These are phyloP conservation scores for Oryza punctata DNA, from an alignment of 176 grass and related monocot species.

Conservation along the genomic window DNA sequence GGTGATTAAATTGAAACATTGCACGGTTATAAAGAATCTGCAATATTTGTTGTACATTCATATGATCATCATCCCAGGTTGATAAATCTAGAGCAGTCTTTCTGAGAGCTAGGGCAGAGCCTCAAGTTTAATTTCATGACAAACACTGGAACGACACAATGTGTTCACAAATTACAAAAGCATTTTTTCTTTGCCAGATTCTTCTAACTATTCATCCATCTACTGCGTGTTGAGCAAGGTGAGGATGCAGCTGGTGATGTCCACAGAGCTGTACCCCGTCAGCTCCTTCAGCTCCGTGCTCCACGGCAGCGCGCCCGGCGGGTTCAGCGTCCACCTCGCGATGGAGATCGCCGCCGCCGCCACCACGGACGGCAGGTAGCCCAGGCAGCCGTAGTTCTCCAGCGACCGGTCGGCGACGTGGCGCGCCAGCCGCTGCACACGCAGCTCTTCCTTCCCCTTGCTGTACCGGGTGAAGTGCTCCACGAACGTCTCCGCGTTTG, in stretches of 20 bases:
- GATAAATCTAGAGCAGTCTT: neutral
- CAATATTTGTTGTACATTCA: neutral
- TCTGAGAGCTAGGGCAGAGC: neutral
- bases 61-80: too few relatives aligned
- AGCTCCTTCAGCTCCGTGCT: neutral
- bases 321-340: neutral
- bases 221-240: neutral
- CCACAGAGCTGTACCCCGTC: neutral
- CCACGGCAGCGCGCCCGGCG: neutral
- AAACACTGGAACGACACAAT: neutral
- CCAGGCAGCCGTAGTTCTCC: neutral
- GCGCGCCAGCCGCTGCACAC: neutral
- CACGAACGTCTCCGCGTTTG: constrained; percentile 17
- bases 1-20: neutral
- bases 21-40: neutral
- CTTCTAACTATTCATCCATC: neutral
- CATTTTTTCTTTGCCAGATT: neutral
- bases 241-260: neutral
- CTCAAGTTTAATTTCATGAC: too few relatives aligned
- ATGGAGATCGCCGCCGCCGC: constrained; percentile 4
- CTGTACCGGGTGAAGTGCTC: constrained; percentile 13
- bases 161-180: neutral
- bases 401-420: neutral
- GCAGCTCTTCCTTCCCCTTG: neutral
- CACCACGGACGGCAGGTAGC: constrained; percentile 7